Evolutionary conservation across 2,329 filamentous ascomycete genomes (phyloP).

Genomic region (Trichoderma semiorbis): DNA sequence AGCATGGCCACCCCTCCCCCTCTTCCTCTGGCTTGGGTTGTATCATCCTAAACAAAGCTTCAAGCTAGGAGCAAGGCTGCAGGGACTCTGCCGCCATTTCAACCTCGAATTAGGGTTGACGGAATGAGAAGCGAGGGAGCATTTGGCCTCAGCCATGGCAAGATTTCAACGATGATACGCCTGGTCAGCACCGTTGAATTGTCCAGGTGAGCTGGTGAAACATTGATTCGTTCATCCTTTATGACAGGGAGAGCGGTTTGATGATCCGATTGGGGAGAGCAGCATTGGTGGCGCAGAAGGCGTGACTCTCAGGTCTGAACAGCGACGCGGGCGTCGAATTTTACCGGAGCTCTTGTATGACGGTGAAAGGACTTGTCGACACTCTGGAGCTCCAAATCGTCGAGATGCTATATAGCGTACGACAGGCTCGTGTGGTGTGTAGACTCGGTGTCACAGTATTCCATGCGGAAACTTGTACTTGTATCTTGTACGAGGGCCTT

Average conservation of each 20-base stretch:
- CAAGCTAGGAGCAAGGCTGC: conserved; percentile 18
- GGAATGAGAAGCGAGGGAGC: background rate
- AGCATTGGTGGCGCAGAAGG: conserved; percentile 12
- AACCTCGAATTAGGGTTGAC: background rate
- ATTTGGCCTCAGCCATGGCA: background rate
- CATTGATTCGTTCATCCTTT: conserved; percentile 1
- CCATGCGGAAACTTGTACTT: background rate
- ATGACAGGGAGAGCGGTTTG: background rate
- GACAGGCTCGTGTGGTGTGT: conserved; percentile 15
- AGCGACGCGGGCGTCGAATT: background rate
- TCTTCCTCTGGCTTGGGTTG: conserved; percentile 13
- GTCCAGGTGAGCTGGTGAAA: background rate
- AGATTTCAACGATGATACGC: background rate
- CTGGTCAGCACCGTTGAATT: background rate
- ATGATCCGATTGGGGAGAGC: conserved; percentile 8
- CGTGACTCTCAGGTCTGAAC: background rate
- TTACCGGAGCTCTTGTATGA: conserved; percentile 14
- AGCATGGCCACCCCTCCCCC: conserved; percentile 18
- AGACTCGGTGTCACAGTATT: background rate
- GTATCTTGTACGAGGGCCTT: conserved; percentile 4
- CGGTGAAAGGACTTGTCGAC: background rate
- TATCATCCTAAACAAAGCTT: conserved; percentile 18
- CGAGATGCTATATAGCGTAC: conserved; percentile 4
- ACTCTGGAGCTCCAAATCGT: background rate
- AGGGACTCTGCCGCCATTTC: conserved; percentile 18